A percentile compares a stretch with the other conserved stretches of the same genome.
phyloP scores from a whole-genome alignment of 805 yeast genomes.

The Lachancea lanzarotensis region DNA sequence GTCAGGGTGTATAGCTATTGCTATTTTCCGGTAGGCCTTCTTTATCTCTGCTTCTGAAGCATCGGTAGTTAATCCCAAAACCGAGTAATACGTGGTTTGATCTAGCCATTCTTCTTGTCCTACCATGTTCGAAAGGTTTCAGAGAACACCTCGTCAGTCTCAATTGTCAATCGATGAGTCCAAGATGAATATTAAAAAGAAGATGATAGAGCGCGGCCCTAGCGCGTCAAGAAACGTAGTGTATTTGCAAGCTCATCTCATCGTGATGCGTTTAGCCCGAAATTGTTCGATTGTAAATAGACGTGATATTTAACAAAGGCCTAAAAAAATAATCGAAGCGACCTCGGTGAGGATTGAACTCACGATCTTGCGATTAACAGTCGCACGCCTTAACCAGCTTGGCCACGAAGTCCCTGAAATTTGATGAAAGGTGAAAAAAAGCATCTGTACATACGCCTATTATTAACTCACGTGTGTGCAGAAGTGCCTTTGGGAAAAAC shows the following conservation, averaged over 20 bases:
- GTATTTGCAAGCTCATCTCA: not conserved
- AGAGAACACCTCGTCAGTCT: no score
- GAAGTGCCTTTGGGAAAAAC: no score
- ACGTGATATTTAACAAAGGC: not conserved
- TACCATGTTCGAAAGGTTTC: constrained; percentile 1
- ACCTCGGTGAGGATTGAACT: constrained; percentile 56
- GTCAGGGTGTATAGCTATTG: constrained; percentile 73
- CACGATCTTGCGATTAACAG: constrained; percentile 60
- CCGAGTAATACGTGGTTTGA: constrained; percentile 28
- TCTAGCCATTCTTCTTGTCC: constrained; percentile 18
- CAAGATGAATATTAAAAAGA: no score
- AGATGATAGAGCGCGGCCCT: no score
- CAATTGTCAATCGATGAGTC: no score
- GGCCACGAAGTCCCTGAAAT: constrained; percentile 42
- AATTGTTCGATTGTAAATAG: not conserved
- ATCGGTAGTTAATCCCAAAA: constrained; percentile 20
- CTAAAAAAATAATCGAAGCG: constrained; percentile 23
- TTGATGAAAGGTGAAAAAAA: not conserved
- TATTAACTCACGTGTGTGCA: not conserved
- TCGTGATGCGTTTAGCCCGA: not conserved
- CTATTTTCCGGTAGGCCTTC: constrained; percentile 72
- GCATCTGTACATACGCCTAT: not conserved
- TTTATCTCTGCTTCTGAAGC: constrained; percentile 41
- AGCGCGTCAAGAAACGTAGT: no score
- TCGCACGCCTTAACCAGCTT: constrained; percentile 58